phyloP scores from a whole-genome alignment of 495 filamentous ascomycete species.

The Penicillium mononematosum region DNA sequence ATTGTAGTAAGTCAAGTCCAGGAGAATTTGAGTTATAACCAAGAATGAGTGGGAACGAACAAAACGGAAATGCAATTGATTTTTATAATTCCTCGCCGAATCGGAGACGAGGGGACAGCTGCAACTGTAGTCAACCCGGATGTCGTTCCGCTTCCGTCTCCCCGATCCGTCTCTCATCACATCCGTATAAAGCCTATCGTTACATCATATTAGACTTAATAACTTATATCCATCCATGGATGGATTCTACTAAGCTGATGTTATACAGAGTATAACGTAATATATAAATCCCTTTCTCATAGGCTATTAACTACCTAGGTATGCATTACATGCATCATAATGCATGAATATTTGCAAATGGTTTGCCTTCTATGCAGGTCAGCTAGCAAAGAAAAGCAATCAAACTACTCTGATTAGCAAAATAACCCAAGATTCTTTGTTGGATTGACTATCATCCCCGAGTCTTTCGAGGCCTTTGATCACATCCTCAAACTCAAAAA shows the following conservation, averaged over 20 bases:
- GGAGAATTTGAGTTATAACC: not conserved
- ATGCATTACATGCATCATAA: not conserved
- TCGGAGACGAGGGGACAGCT: constrained; percentile 9
- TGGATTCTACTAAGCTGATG: too few species aligned
- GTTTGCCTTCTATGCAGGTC: not conserved
- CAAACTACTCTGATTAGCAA: not conserved
- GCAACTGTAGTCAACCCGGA: constrained; percentile 19
- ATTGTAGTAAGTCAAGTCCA: not conserved
- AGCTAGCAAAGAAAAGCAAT: not conserved
- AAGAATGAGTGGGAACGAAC: not conserved
- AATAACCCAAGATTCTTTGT: not conserved
- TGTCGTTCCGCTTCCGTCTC: constrained; percentile 29
- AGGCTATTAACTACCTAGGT: not conserved
- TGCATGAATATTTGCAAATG: not conserved
- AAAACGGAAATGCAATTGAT: not conserved
- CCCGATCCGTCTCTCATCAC: constrained; percentile 14
- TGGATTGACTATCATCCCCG: not conserved
- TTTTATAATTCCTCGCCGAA: constrained; percentile 7
- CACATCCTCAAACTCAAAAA: not conserved
- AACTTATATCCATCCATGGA: too few species aligned
- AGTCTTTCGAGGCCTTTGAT: not conserved
- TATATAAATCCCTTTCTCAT: not conserved
- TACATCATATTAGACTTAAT: not conserved
- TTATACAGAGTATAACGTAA: not conserved
- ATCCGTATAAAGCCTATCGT: not conserved